These are phyloP conservation scores for Trametes hirsuta DNA, from an alignment of 1,284 basidiomycete species.

Conservation along the genomic window DNA sequence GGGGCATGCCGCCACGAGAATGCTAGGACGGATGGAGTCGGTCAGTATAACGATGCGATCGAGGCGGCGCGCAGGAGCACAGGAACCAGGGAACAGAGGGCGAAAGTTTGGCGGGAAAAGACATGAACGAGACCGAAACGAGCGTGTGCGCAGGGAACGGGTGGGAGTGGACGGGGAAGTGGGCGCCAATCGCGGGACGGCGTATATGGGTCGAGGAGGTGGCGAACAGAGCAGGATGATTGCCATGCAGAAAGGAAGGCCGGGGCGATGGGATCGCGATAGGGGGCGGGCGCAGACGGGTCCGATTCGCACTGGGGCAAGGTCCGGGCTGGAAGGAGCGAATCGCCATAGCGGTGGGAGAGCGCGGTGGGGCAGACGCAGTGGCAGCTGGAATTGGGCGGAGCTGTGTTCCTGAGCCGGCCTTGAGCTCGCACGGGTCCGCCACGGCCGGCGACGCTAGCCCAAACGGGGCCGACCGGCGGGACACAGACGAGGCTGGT, in stretches of 20 bases:
- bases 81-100: background rate
- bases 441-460: background rate
- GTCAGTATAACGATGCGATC: background rate
- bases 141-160: background rate
- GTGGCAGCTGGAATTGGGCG: constrained; percentile 10
- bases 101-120: background rate
- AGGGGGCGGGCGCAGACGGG: background rate
- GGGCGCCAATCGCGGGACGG: background rate
- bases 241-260: background rate
- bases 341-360: constrained; percentile 16
- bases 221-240: background rate
- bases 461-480: constrained; percentile 22
- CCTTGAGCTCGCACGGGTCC: constrained; percentile 7
- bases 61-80: background rate
- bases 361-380: background rate
- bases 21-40: background rate
- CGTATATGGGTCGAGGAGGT: background rate
- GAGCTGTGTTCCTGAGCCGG: constrained; percentile 21
- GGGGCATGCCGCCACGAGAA: background rate
- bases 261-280: constrained; percentile 1
- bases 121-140: background rate
- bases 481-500: no score
- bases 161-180: background rate
- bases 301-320: constrained; percentile 3
- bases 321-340: constrained; percentile 15